Base-by-base conservation (phyloP, 345 rosid genomes). In the Dovyalis caffra region DNA sequence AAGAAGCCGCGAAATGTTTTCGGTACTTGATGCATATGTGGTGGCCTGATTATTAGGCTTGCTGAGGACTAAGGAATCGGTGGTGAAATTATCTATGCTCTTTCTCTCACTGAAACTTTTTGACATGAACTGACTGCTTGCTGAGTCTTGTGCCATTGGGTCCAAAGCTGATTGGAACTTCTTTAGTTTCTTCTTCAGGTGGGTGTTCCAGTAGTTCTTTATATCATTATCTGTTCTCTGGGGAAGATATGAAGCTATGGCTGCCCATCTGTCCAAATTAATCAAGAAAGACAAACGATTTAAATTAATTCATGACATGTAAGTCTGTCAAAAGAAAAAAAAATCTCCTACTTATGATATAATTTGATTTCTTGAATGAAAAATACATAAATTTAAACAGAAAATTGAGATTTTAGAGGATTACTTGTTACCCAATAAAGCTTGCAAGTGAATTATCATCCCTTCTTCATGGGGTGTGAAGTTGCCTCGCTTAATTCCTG, bases 381-480 rank as follows among this genome's bases (percentile, higher is more conserved):
- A 45, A 53, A 1, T 4, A 38, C 65, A 18, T 35, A 32, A 65
- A 29, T 14, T 8, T 45, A 53, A 33, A 21, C 35, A 67, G 18
- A 45, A 25, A 25, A 43, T 53, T 33, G 34, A 49, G 33, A 18
- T 35, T 43, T 8, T 74, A 33, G 88, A 73, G 63, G 78, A 83
- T 92, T 93, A 95, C 99, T 91, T 95, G 98, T 95, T 95, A 87
- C 99, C 99, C 95, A 95, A 73, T 86, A 95, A 85, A 78, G 98
- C 98, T 87, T 95, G 99, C 83, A 95, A 83, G 80, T 95, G 99
- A 85, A 93, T 86, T 66, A 95, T 95, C 93, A 95, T 95, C 61
- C 97, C 97, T 87, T 95, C 98, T 76, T 95, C 99, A 82, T 95
- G 98, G 72, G 97, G 70, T 68, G 99, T 95, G 82, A 95, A 95